phyloP scores from a whole-genome alignment of 352 stramenopile species.

The Aphanomyces invadans region DNA sequence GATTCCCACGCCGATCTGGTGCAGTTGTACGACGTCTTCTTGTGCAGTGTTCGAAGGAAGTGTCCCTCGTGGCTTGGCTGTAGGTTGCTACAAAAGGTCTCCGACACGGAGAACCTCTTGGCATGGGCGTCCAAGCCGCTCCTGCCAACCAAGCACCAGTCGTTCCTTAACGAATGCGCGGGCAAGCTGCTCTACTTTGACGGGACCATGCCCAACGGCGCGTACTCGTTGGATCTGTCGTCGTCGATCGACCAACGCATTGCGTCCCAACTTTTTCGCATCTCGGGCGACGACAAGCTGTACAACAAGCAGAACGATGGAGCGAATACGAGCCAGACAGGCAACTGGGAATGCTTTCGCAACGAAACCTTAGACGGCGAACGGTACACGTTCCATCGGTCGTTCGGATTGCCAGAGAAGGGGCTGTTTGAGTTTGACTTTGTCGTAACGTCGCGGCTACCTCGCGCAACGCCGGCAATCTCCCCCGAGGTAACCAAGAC shows the following conservation, averaged over 20 bases:
- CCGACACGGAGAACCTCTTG: constrained; percentile 16
- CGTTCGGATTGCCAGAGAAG: constrained; percentile 10
- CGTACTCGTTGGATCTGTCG: constrained; percentile 10
- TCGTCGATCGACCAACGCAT: constrained; percentile 2
- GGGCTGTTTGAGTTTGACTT: constrained; percentile 34
- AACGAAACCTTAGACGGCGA: constrained; percentile 36
- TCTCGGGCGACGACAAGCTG: constrained; percentile 21
- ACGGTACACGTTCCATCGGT: constrained; percentile 23
- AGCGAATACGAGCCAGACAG: constrained; percentile 22
- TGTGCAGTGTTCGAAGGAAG: too few species aligned
- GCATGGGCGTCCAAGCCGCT: not conserved
- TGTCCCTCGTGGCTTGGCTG: too few species aligned
- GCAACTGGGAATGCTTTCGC: constrained; percentile 42
- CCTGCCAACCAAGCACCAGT: not conserved
- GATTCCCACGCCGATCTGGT: constrained; percentile 14
- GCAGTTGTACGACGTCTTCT: constrained; percentile 6
- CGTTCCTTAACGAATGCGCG: constrained; percentile 18
- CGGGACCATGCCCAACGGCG: constrained; percentile 7
- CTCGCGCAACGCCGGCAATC: not conserved
- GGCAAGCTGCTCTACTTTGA: constrained; percentile 23
- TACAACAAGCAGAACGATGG: constrained; percentile 16
- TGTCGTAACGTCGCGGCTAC: constrained; percentile 28
- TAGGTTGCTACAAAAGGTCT: constrained; percentile 19
- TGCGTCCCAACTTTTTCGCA: constrained; percentile 2
- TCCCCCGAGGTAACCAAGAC: not conserved